phyloP scores from a whole-genome alignment of 208 protist genomes.

The Leishmania tarentolae region DNA sequence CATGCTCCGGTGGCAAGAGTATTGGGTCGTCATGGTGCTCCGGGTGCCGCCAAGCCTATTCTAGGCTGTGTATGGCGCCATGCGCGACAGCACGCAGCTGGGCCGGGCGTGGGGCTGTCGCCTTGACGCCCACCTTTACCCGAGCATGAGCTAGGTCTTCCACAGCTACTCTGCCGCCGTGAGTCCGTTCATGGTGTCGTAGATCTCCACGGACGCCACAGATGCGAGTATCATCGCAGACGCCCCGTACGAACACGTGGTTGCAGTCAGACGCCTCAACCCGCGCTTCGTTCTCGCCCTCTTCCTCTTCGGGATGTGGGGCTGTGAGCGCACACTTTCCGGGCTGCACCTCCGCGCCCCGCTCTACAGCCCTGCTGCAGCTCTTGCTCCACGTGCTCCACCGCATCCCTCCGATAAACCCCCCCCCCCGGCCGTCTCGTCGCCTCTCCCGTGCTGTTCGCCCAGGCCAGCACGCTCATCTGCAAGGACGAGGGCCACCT shows the following conservation, averaged over 20 bases:
- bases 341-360: constrained; percentile 36
- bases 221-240: constrained; percentile 21
- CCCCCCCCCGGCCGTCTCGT: constrained; percentile 43
- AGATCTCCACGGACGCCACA: constrained; percentile 6
- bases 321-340: constrained; percentile 39
- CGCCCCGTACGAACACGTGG: constrained; percentile 30
- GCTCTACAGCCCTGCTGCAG: constrained; percentile 42
- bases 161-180: constrained; percentile 34
- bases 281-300: constrained; percentile 26
- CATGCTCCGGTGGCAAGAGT: too few relatives aligned
- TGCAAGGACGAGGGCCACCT: constrained; percentile 38
- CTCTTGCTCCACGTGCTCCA: constrained; percentile 56
- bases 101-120: constrained; percentile 25
- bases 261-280: constrained; percentile 32
- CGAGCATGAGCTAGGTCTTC: constrained; percentile 45
- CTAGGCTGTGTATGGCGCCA: constrained; percentile 38
- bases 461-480: constrained; percentile 31
- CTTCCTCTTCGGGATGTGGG: constrained; percentile 35
- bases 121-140: constrained; percentile 43
- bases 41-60: constrained; percentile 52
- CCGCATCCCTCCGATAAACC: constrained; percentile 63
- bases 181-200: constrained; percentile 13
- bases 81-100: constrained; percentile 38
- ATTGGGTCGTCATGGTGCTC: constrained; percentile 41
- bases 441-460: constrained; percentile 49